Conservation (phyloP, 768 basidiomycete species). For the Tricholomella constricta region DNA sequence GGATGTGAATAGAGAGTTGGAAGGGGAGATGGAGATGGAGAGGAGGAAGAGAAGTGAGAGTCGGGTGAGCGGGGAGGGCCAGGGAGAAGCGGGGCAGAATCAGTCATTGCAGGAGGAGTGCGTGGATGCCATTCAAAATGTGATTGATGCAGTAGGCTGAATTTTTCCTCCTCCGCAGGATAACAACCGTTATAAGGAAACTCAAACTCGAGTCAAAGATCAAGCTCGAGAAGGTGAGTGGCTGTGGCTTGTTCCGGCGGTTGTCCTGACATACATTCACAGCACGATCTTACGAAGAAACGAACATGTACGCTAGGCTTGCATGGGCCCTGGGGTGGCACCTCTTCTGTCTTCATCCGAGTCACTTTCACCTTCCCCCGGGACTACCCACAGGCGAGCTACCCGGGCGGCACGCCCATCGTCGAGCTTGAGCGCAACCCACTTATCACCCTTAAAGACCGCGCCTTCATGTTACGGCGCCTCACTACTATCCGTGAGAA, state of each 20-base stretch:
- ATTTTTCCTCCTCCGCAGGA: constrained; percentile 40
- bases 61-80: constrained; percentile 38
- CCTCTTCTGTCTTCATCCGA: constrained; percentile 80
- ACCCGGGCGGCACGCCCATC: constrained; percentile 67
- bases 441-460: constrained; percentile 73
- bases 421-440: constrained; percentile 86
- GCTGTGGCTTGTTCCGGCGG: neutral
- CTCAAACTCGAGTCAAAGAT: constrained; percentile 61
- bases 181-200: constrained; percentile 70
- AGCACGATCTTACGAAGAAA: constrained; percentile 72
- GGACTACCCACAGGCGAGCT: constrained; percentile 65
- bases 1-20: constrained; percentile 8
- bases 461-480: constrained; percentile 77
- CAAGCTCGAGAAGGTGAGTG: constrained; percentile 78
- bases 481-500: constrained; percentile 71
- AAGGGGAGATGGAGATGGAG: constrained; percentile 11
- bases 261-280: neutral
- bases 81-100: constrained; percentile 32
- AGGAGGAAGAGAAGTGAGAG: constrained; percentile 51
- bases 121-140: constrained; percentile 19
- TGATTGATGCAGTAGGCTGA: no score
- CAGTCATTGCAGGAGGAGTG: constrained; percentile 77
- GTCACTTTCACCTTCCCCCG: constrained; percentile 89
- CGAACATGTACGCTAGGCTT: constrained; percentile 85
- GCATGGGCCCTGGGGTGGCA: constrained; percentile 91